Evolutionary conservation across 441 rosid genomes (phyloP).

Genomic region (Metrosideros polymorpha): DNA sequence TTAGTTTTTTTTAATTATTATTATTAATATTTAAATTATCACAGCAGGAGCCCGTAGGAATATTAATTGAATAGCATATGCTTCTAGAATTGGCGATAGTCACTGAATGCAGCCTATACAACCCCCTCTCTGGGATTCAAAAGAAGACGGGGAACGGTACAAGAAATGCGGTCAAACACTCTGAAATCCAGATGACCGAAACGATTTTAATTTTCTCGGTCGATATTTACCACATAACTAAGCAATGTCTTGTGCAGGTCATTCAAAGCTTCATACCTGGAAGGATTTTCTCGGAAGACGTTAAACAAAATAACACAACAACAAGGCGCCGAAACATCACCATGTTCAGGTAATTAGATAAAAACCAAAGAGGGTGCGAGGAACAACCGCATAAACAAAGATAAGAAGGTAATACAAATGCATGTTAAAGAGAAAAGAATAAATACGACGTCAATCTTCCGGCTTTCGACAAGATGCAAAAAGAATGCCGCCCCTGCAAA

Average conservation of each 20-base stretch:
- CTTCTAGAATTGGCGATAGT: not conserved
- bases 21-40: not conserved
- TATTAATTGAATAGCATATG: not conserved
- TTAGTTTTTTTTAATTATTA: not conserved
- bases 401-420: not conserved
- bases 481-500: not conserved
- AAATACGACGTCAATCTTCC: not conserved
- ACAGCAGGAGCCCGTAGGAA: not conserved
- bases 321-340: not conserved
- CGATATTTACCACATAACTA: not conserved
- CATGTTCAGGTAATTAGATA: not conserved
- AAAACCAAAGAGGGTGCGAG: not conserved
- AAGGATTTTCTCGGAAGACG: not conserved
- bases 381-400: not conserved
- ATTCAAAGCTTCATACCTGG: not conserved
- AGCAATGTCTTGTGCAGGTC: not conserved
- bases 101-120: not conserved
- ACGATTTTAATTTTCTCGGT: not conserved
- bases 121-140: too few relatives aligned
- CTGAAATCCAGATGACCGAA: not conserved
- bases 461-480: not conserved
- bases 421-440: not conserved
- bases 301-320: not conserved
- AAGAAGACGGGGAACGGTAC: not conserved
- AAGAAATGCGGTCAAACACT: not conserved